Evolutionary conservation across 148 eudicot genomes (phyloP).

Genomic region (Talinum fruticosum): DNA sequence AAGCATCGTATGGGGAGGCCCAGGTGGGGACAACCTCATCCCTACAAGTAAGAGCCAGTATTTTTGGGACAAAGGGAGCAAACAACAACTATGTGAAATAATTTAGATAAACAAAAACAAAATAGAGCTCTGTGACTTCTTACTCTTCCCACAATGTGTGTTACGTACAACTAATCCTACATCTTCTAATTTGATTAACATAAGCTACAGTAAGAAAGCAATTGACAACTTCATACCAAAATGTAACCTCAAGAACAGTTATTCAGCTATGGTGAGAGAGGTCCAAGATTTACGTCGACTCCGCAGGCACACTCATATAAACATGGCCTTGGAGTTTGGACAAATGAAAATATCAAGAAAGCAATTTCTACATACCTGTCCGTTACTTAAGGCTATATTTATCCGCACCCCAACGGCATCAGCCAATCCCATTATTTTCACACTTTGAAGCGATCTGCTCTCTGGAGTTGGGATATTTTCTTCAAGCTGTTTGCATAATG

Average conservation of each 20-base stretch:
- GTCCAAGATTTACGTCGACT: not conserved
- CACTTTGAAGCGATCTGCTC: slow-evolving; percentile 30
- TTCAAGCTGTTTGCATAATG: slow-evolving; percentile 31
- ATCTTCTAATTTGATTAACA: not conserved
- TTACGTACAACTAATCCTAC: not conserved
- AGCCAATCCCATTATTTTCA: slow-evolving; percentile 70
- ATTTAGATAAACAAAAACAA: not conserved
- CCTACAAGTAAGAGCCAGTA: not conserved
- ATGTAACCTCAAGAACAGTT: not conserved
- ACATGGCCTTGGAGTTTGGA: not conserved
- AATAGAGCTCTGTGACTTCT: not conserved
- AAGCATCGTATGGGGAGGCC: not conserved
- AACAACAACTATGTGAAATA: not conserved
- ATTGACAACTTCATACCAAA: no score
- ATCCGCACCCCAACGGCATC: slow-evolving; percentile 85
- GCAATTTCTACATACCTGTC: slow-evolving; percentile 52
- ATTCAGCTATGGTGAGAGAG: not conserved
- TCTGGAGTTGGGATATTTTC: slow-evolving; percentile 34
- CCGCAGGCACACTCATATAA: not conserved
- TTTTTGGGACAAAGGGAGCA: no score
- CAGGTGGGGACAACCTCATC: not conserved
- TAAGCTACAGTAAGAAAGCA: not conserved
- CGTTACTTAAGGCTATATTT: slow-evolving; percentile 64
- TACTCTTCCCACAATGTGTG: not conserved
- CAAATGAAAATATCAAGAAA: slow-evolving; percentile 10